Evolutionary conservation across 1,284 basidiomycete species (phyloP).

Genomic region (Cutaneotrichosporon cavernicola): DNA sequence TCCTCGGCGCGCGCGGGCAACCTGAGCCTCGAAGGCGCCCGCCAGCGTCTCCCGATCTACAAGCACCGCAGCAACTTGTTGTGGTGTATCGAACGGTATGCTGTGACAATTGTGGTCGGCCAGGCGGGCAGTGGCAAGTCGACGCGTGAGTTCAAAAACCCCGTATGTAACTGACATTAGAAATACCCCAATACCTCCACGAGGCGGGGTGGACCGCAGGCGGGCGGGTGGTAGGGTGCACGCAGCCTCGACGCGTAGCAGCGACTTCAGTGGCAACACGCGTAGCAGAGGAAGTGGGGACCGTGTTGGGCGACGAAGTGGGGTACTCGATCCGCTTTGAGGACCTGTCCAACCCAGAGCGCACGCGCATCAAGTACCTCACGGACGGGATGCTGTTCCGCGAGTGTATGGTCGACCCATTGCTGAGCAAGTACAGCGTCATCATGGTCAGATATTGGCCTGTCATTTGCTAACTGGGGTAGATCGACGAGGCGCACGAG

Average conservation of each 20-base stretch:
- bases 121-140: conserved; percentile 98
- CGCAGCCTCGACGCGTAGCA: conserved; percentile 91
- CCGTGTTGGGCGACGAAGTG: conserved; percentile 85
- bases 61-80: conserved; percentile 82
- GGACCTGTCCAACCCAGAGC: conserved; percentile 75
- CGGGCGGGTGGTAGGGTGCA: conserved; percentile 79
- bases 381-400: conserved; percentile 98
- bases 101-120: conserved; percentile 80
- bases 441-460: conserved; percentile 70
- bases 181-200: conserved; percentile 89
- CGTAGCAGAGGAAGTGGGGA: conserved; percentile 86
- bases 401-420: conserved; percentile 83
- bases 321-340: conserved; percentile 98
- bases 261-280: conserved; percentile 89
- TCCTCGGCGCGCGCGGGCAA: conserved; percentile 58
- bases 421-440: conserved; percentile 86
- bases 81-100: conserved; percentile 77
- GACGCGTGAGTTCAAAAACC: conserved; percentile 63
- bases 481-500: conserved; percentile 98
- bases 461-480: conserved; percentile 10
- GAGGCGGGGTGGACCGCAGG: conserved; percentile 84
- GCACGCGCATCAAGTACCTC: conserved; percentile 91
- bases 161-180: conserved; percentile 53
- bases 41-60: conserved; percentile 79
- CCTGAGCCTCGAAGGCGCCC: conserved; percentile 66